Evolutionary conservation across 139 green algal genomes (phyloP).

Genomic region (Bryopsis sp.): DNA sequence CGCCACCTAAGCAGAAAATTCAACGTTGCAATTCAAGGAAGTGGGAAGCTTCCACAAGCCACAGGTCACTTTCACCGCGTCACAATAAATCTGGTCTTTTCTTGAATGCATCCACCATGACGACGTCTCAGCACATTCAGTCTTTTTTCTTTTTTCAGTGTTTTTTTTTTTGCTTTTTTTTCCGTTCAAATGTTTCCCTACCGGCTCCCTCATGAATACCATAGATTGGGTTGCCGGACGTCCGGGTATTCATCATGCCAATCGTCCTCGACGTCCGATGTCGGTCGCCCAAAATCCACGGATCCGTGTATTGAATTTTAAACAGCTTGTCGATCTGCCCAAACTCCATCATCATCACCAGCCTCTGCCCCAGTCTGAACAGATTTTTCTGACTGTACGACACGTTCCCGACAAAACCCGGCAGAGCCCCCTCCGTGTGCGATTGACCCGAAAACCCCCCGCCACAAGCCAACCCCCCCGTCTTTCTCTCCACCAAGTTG

Average conservation of each 20-base stretch:
- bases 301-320: slow-evolving; percentile 81
- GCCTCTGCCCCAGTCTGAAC: slow-evolving; percentile 17
- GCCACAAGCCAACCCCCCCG: slow-evolving; percentile 72
- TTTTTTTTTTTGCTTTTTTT: too few species aligned
- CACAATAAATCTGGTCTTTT: too few species aligned
- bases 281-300: slow-evolving; percentile 80
- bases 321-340: slow-evolving; percentile 82
- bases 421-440: slow-evolving; percentile 50
- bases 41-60: too few species aligned
- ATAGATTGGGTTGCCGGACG: slow-evolving; percentile 41
- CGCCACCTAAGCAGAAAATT: too few species aligned
- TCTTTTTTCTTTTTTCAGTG: too few species aligned
- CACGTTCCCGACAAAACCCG: slow-evolving; percentile 74
- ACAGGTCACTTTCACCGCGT: too few species aligned
- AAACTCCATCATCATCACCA: slow-evolving; percentile 23
- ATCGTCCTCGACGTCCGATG: slow-evolving; percentile 80
- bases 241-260: slow-evolving; percentile 45
- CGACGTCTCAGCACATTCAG: too few species aligned
- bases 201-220: slow-evolving; percentile 22
- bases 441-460: slow-evolving; percentile 63
- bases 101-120: too few species aligned
- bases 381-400: slow-evolving; percentile 44
- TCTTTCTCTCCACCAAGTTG: slow-evolving; percentile 81
- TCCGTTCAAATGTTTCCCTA: too few species aligned
- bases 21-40: too few species aligned